A percentile compares a stretch with the other conserved stretches of the same genome.
These are phyloP conservation scores for Diutina scorzettiae DNA, from an alignment of 1,139 yeast species.

Conservation along the genomic window DNA sequence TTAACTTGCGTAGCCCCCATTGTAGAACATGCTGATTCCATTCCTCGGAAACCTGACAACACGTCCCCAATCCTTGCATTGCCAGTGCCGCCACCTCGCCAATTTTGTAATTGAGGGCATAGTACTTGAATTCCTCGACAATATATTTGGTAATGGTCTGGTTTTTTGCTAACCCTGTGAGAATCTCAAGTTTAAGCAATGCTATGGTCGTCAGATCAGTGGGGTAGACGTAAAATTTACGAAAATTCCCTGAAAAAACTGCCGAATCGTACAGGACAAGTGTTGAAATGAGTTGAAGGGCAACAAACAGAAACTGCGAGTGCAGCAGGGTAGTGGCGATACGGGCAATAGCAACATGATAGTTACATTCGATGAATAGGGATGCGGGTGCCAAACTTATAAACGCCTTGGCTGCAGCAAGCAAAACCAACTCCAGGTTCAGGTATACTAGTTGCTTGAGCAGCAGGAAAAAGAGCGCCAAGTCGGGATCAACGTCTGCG, in stretches of 20 bases:
- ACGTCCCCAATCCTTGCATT: constrained; percentile 43
- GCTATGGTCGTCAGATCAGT: constrained; percentile 38
- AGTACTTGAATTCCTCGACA: constrained; percentile 58
- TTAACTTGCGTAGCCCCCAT: constrained; percentile 30
- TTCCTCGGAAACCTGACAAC: constrained; percentile 29
- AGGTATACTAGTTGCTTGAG: constrained; percentile 34
- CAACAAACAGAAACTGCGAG: constrained; percentile 22
- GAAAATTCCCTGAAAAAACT: constrained; percentile 34
- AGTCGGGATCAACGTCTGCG: constrained; percentile 38
- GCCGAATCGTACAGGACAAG: constrained; percentile 26
- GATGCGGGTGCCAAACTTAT: constrained; percentile 42
- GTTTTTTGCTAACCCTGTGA: constrained; percentile 45
- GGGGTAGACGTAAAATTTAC: constrained; percentile 49
- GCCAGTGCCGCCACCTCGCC: constrained; percentile 36
- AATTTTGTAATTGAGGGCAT: constrained; percentile 32
- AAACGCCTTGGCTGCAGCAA: constrained; percentile 49
- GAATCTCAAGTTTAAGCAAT: constrained; percentile 47
- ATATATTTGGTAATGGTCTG: constrained; percentile 35
- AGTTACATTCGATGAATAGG: constrained; percentile 32
- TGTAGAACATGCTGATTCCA: constrained; percentile 27
- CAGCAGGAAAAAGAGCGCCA: constrained; percentile 38
- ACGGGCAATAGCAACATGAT: constrained; percentile 40
- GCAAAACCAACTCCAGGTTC: constrained; percentile 46
- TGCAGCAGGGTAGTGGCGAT: constrained; percentile 18
- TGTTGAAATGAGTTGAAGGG: constrained; percentile 30